phyloP scores from a whole-genome alignment of 345 rosid species.

The Odontarrhena argentea region DNA sequence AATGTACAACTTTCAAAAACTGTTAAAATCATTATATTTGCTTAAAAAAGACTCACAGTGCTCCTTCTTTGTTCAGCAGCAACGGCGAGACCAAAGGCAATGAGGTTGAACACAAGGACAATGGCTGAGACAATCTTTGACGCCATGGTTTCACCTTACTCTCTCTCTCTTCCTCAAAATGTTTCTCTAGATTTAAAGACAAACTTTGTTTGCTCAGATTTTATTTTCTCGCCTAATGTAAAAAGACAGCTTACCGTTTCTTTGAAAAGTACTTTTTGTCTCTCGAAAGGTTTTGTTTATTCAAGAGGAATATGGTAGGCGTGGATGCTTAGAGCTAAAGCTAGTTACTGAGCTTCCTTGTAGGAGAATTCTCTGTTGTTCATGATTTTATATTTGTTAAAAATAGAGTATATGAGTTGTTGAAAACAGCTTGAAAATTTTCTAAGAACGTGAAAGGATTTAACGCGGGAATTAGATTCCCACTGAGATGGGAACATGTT shows the following conservation, averaged over 20 bases:
- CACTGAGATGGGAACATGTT: constrained; percentile 28
- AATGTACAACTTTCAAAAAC: not conserved
- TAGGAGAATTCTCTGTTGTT: constrained; percentile 18
- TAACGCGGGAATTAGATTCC: constrained; percentile 26
- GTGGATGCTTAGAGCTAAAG: constrained; percentile 21
- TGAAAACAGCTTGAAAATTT: constrained; percentile 33
- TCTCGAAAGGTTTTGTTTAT: no score
- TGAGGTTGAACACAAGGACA: constrained; percentile 70
- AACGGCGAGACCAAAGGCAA: constrained; percentile 92
- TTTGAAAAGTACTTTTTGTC: constrained; percentile 12
- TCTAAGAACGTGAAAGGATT: constrained; percentile 33
- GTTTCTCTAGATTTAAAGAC: constrained; percentile 32
- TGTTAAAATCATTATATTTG: constrained; percentile 1
- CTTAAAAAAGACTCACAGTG: constrained; percentile 61
- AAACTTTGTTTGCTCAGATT: constrained; percentile 35
- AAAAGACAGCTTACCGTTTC: constrained; percentile 47
- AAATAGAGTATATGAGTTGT: no score
- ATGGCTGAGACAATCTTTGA: constrained; percentile 67
- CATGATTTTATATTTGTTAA: not conserved
- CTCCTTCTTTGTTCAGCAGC: constrained; percentile 99
- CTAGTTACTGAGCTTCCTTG: constrained; percentile 23
- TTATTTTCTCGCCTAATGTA: constrained; percentile 40
- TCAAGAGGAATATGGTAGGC: constrained; percentile 8
- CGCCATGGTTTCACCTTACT: constrained; percentile 59
- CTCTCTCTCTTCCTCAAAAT: constrained; percentile 13